Evolutionary conservation across 1,284 basidiomycete species (phyloP).

Genomic region (Thelephora terrestris): DNA sequence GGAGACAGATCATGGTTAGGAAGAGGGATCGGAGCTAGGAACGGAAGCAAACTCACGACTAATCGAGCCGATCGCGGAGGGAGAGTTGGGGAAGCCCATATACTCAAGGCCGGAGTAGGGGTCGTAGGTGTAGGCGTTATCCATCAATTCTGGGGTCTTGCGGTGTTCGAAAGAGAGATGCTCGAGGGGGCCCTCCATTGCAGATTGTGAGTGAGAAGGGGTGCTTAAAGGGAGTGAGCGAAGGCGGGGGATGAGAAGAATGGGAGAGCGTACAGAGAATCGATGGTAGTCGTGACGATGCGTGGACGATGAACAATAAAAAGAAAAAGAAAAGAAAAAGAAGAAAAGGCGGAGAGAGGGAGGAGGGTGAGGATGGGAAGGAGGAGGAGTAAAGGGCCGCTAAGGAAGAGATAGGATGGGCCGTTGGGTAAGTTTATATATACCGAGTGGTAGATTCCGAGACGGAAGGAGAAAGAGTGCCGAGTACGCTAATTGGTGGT

Average conservation of each 20-base stretch:
- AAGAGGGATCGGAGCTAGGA: constrained; percentile 3
- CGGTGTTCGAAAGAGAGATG: constrained; percentile 39
- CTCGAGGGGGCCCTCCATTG: constrained; percentile 41
- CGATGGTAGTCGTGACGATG: constrained; percentile 3
- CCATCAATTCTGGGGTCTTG: constrained; percentile 40
- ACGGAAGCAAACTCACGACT: constrained; percentile 26
- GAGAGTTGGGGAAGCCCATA: constrained; percentile 39
- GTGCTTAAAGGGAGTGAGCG: constrained; percentile 17
- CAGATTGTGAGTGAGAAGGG: constrained; percentile 7
- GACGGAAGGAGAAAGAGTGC: neutral
- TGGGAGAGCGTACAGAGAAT: no score
- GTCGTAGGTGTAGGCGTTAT: constrained; percentile 43
- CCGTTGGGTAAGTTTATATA: constrained; percentile 22
- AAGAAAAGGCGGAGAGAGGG: constrained; percentile 21
- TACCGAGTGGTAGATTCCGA: neutral
- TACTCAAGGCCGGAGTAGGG: constrained; percentile 44
- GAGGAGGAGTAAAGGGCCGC: constrained; percentile 22
- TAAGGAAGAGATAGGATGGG: constrained; percentile 20
- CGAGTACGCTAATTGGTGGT: neutral
- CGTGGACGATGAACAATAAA: constrained; percentile 18
- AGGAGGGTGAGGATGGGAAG: constrained; percentile 18
- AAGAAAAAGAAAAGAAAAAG: constrained; percentile 13
- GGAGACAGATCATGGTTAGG: constrained; percentile 12
- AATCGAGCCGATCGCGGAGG: constrained; percentile 33
- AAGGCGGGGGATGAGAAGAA: constrained; percentile 7